phyloP scores from a whole-genome alignment of 805 yeast genomes.

The Ogataea philodendri region DNA sequence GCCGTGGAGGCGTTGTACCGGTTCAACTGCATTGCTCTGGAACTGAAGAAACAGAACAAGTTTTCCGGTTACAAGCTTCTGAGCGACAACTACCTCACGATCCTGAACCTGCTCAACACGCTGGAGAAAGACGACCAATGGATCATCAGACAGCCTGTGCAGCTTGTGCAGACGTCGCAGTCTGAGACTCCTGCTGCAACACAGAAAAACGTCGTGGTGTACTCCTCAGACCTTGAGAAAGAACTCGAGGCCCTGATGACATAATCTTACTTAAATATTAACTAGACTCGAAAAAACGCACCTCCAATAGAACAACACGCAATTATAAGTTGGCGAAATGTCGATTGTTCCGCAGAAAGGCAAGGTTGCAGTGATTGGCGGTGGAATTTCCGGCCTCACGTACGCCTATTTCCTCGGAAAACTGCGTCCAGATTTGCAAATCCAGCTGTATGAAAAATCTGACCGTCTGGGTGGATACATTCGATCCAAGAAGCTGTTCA shows the following conservation, averaged over 20 bases:
- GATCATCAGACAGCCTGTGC: conserved; percentile 32
- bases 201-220: conserved; percentile 13
- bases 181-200: neutral
- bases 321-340: conserved; percentile 6
- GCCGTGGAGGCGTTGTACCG: conserved; percentile 44
- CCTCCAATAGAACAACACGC: conserved; percentile 10
- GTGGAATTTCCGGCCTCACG: conserved; percentile 84
- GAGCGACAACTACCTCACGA: conserved; percentile 38
- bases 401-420: conserved; percentile 65
- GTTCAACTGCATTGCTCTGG: conserved; percentile 33
- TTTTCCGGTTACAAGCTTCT: conserved; percentile 22
- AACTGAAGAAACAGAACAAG: conserved; percentile 9
- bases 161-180: conserved; percentile 9
- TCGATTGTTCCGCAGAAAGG: conserved; percentile 5
- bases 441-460: conserved; percentile 60
- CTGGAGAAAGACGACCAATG: conserved; percentile 40
- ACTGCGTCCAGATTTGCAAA: conserved; percentile 72
- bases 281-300: conserved; percentile 1
- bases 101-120: conserved; percentile 40
- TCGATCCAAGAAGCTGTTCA: conserved; percentile 43
- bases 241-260: conserved; percentile 21
- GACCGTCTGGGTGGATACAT: conserved; percentile 79
- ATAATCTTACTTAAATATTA: conserved; percentile 2
- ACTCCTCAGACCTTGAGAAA: conserved; percentile 21
- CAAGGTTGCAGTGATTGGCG: conserved; percentile 72